A percentile compares a stretch with the other conserved stretches of the same genome.
These are phyloP conservation scores for Coniophora puteana DNA, from an alignment of 1,284 basidiomycete species.

Conservation along the genomic window DNA sequence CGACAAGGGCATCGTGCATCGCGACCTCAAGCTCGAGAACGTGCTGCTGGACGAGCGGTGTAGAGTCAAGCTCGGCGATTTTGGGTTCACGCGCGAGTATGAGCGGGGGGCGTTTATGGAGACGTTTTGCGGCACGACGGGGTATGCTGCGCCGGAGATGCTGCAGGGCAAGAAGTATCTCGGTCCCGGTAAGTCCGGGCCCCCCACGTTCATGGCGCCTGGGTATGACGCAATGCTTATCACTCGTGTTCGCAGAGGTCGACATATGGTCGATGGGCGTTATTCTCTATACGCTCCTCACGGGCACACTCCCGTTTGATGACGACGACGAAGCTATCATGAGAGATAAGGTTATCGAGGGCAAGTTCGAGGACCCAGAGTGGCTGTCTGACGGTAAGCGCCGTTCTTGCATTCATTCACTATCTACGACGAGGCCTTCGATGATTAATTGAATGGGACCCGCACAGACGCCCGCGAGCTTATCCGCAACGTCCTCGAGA, in stretches of 20 bases:
- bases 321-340: slow-evolving; percentile 93
- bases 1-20: slow-evolving; percentile 88
- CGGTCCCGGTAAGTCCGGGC: slow-evolving; percentile 65
- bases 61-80: slow-evolving; percentile 90
- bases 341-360: slow-evolving; percentile 83
- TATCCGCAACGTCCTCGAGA: slow-evolving; percentile 76
- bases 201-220: too few relatives aligned
- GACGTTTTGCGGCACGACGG: slow-evolving; percentile 96
- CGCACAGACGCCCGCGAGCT: slow-evolving; percentile 76
- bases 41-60: slow-evolving; percentile 87
- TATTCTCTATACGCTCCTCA: slow-evolving; percentile 92
- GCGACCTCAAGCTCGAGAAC: slow-evolving; percentile 96
- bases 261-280: slow-evolving; percentile 98
- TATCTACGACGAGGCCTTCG: slow-evolving; percentile 2
- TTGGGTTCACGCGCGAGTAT: slow-evolving; percentile 96
- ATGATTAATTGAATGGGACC: slow-evolving; percentile 7
- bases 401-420: slow-evolving; percentile 8
- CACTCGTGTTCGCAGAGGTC: slow-evolving; percentile 61
- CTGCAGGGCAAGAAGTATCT: slow-evolving; percentile 85
- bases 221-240: slow-evolving; percentile 11
- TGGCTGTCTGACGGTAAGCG: slow-evolving; percentile 85
- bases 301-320: slow-evolving; percentile 94
- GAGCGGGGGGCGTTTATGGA: slow-evolving; percentile 84
- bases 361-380: slow-evolving; percentile 88
- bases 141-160: slow-evolving; percentile 96